Evolutionary conservation across 352 stramenopile genomes (phyloP), one percentile per base, ranked within the genome.

Genomic region (Pythium dissimile): DNA sequence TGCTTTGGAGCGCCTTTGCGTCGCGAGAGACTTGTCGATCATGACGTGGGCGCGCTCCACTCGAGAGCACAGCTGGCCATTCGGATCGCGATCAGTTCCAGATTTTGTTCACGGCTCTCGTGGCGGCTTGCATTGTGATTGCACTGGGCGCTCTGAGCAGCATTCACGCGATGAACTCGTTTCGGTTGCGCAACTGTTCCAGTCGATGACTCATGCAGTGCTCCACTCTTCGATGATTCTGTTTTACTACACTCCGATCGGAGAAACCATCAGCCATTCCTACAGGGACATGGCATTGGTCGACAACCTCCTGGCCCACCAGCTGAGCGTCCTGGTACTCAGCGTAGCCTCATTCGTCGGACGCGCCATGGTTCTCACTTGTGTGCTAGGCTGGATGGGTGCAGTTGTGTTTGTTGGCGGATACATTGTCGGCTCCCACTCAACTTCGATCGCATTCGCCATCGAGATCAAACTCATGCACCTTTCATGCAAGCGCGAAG

Each of bases 241-340:
- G 6, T 97, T 96, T 66, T 89, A 97, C 64, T 77, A 64, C 6
- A 97, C 94, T 57, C 92, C 89, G 5, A 66, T 92, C 18, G 88
- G 89, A 1, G 69, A 87, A 41, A 88, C 97, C 47, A 34, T 97
- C 16, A 95, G 94, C 59, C 75, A 88, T 9, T 98, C 94, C 73
- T 73, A 69, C 18, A 75, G 69, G 10, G 86, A 95, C 66, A 89
- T 94, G 23, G 16, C 16, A 27, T 13, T 18, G 28, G 46, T 32
- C n/a, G 43, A 35, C 13, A 35, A 28, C 10, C 6, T 50, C 21
- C 23, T 50, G 1, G n/a, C 46, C 10, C 28, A 20, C 15, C 26
- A 37, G 6, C 12, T 50, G 3, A 35, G 24, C 27, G 15, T n/a
- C 12, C 26, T 50, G 5, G 24, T 50, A 1, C 21, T 38, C 5